Base-by-base conservation (phyloP, 192 early-diverging fungal species). In the Rhizophagus clarus region DNA sequence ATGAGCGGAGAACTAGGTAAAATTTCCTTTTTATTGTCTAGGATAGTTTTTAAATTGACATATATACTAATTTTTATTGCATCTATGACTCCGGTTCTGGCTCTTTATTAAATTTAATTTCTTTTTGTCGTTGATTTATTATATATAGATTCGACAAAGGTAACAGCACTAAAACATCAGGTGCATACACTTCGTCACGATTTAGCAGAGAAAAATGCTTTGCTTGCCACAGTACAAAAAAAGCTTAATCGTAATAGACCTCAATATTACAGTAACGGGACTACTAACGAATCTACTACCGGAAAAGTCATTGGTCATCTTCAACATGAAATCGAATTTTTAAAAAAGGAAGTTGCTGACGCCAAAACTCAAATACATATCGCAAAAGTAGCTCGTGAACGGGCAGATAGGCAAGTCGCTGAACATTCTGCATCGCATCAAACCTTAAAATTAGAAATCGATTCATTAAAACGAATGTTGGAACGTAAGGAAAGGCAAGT, bases 381-480 rank as follows among this genome's bases (percentile, higher is more conserved):
- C 40, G 68, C 49, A 49, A 79, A 71, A 34, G 68, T 79, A 28
- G 40, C 77, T 17, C 64, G 77, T 3, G 77, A 79, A n/a, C 66
- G 68, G 40, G 66, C 77, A 2, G 77, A 79, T 68, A 45, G 77
- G n/a, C 77, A 79, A 56, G 63, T 71, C 34, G 49, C 69, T 32
- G 77, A 79, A 71, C 77, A 79, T 71, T 29, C 42, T 20, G 45
- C 60, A 34, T 71, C 77, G 32, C 77, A 79, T 61, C 63, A 79
- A 56, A 71, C 77, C 12, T 71, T 79, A 42, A 61, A 47, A 24
- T 22, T 67, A 24, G 77, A 79, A 60, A 69, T 79, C 26, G 77
- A 79, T 68, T 71, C 77, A 29, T 61, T 79, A 37, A 79, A 79
- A 61, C 24, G 77, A 45, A 79, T 79, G 69, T 51, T 79, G n/a